These are phyloP conservation scores for Umbelopsis sp. DNA, from an alignment of 192 early-diverging fungal genomes.

Conservation along the genomic window DNA sequence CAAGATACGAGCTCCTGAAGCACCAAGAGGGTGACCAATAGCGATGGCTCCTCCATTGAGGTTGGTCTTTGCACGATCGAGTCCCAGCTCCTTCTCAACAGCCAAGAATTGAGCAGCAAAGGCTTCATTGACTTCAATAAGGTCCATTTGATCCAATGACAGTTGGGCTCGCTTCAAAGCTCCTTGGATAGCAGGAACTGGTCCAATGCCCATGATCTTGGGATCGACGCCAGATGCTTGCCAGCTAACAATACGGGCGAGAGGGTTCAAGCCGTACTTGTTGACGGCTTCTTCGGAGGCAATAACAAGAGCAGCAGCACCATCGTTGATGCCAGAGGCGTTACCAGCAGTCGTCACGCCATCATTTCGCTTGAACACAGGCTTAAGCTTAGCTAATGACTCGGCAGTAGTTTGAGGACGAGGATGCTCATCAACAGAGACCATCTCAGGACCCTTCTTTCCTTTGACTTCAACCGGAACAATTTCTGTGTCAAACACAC, in stretches of 20 bases:
- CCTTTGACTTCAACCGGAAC: constrained; percentile 81
- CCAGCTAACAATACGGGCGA: constrained; percentile 88
- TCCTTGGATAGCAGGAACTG: constrained; percentile 86
- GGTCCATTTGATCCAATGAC: constrained; percentile 80
- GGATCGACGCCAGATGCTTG: constrained; percentile 88
- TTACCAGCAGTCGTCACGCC: constrained; percentile 88
- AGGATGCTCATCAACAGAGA: constrained; percentile 86
- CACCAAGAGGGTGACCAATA: constrained; percentile 92
- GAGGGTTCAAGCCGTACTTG: constrained; percentile 75
- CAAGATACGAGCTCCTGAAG: constrained; percentile 94
- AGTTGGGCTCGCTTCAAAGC: constrained; percentile 84
- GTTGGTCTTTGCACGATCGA: constrained; percentile 82
- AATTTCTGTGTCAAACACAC: constrained; percentile 83
- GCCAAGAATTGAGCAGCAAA: constrained; percentile 93
- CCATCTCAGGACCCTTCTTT: constrained; percentile 71
- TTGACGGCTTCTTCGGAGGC: constrained; percentile 87
- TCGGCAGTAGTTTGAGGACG: constrained; percentile 86
- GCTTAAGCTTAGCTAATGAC: constrained; percentile 71
- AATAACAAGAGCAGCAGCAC: constrained; percentile 85
- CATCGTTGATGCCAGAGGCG: constrained; percentile 94
- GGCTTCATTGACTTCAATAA: constrained; percentile 98
- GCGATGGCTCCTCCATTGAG: constrained; percentile 93
- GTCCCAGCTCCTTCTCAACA: constrained; percentile 85
- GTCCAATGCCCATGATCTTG: constrained; percentile 96
- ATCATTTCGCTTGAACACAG: constrained; percentile 92